A percentile compares a stretch with the other conserved stretches of the same genome.
Evolutionary conservation across 352 stramenopile genomes (phyloP).

Genomic region (Phytophthora melonis): DNA sequence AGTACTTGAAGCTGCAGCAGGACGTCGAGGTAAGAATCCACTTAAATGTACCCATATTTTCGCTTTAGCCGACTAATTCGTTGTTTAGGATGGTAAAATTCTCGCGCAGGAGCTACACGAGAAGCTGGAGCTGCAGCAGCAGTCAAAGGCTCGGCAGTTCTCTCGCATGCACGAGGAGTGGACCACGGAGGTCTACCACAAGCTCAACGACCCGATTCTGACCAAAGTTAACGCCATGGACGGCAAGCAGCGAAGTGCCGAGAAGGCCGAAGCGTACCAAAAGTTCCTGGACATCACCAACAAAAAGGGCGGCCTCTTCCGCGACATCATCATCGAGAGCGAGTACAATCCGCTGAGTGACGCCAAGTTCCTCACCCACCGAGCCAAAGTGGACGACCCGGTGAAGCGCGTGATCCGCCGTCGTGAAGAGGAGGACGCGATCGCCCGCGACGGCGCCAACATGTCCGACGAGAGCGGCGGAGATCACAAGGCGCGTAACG

Average conservation of each 20-base stretch:
- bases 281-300: slow-evolving; percentile 85
- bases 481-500: neutral
- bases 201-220: slow-evolving; percentile 74
- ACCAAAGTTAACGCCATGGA: slow-evolving; percentile 66
- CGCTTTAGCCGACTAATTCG: neutral
- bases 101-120: slow-evolving; percentile 71
- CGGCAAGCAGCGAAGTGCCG: slow-evolving; percentile 49
- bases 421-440: slow-evolving; percentile 75
- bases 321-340: slow-evolving; percentile 88
- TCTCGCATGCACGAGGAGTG: slow-evolving; percentile 84
- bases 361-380: slow-evolving; percentile 61
- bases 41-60: neutral
- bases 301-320: slow-evolving; percentile 83
- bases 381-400: slow-evolving; percentile 66
- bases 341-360: slow-evolving; percentile 85
- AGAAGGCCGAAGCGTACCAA: slow-evolving; percentile 63
- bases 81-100: slow-evolving; percentile 56
- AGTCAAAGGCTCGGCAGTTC: slow-evolving; percentile 66
- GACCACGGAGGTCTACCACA: slow-evolving; percentile 69
- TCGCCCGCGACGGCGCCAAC: slow-evolving; percentile 57
- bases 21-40: slow-evolving; percentile 68
- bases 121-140: slow-evolving; percentile 70
- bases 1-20: slow-evolving; percentile 74
- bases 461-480: slow-evolving; percentile 34
- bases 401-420: slow-evolving; percentile 68